Base-by-base conservation (phyloP, 306 rosid species). In the Amphicarpaea edgeworthii region DNA sequence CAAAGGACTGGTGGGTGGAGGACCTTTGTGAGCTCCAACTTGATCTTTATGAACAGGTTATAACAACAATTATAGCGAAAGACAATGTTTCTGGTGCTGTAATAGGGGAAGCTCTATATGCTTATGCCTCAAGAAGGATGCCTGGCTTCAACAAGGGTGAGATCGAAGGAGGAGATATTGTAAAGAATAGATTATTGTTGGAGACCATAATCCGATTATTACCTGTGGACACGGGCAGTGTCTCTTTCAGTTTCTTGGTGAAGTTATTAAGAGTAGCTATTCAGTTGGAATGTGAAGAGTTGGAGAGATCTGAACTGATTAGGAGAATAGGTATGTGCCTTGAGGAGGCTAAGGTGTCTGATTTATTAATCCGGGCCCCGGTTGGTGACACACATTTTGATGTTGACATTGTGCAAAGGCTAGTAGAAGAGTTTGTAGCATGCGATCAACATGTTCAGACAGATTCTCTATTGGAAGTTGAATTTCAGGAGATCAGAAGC, bases 1-100 rank as follows among this genome's bases (percentile, higher is more conserved):
- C 98, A 1, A 85, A 79, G 62, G 98, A 94, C 79, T 94, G 98
- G 98, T 92, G 98, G 97, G 96, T 91, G 55, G 97, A 94, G 82
- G 98, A 94, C 51, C 93, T 94, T 21, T 91, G 91, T 8, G 97
- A 89, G 51, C 97, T 94, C 76, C 96, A 83, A 72, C 90, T 90
- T 17, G 98, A 91, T 85, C 85, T 88, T 53, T 94, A 86, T 87
- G 87, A 91, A 70, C 68, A 88, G 23, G 84, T 87, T 77, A 82
- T 91, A 53, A 81, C 86, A 21, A 84, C 91, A n/a, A 85, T 94
- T 32, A 87, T 75, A 81, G 79, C 87, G 0, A 88, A 80, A 66
- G 93, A 91, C 20, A 81, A 70, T 59, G 69, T 85, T 71, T 85
- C 89, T 51, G 76, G 85, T 11, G 87, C 82, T 43, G 87, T 90